Evolutionary conservation across 2,329 filamentous ascomycete genomes (phyloP).

Genomic region (Alternaria incomplexa): DNA sequence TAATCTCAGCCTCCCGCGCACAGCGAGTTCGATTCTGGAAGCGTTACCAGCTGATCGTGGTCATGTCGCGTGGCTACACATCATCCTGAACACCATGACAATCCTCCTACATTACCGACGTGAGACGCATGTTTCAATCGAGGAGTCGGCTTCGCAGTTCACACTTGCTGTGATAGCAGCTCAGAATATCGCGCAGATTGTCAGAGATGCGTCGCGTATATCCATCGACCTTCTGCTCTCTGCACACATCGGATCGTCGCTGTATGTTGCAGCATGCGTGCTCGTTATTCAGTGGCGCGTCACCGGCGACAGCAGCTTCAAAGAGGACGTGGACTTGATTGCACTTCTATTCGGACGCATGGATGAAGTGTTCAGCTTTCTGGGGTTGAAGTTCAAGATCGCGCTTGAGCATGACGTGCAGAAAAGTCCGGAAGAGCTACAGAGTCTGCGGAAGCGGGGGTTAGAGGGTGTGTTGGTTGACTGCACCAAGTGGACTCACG

Average conservation of each 20-base stretch:
- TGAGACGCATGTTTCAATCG: neutral
- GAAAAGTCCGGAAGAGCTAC: conserved; percentile 16
- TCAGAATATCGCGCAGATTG: conserved; percentile 28
- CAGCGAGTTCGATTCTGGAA: conserved; percentile 29
- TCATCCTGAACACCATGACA: conserved; percentile 27
- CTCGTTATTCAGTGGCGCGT: conserved; percentile 37
- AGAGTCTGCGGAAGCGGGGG: conserved; percentile 23
- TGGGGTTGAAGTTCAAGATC: conserved; percentile 38
- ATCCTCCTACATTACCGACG: conserved; percentile 36
- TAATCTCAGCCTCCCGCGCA: conserved; percentile 33
- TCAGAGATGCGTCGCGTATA: conserved; percentile 36
- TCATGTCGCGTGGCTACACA: conserved; percentile 36
- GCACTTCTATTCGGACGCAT: conserved; percentile 37
- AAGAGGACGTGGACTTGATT: conserved; percentile 34
- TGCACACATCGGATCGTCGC: conserved; percentile 25
- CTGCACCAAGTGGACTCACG: conserved; percentile 33
- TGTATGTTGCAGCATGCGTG: conserved; percentile 34
- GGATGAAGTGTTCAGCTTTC: conserved; percentile 29
- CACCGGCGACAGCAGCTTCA: conserved; percentile 26
- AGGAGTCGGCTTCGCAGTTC: conserved; percentile 12
- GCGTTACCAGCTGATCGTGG: conserved; percentile 20
- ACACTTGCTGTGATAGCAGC: conserved; percentile 30
- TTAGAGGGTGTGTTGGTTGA: conserved; percentile 35
- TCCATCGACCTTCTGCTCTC: conserved; percentile 35
- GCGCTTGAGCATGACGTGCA: conserved; percentile 31